Conservation (phyloP, 2,329 filamentous ascomycete species). For the Trichoderma guizhouense region DNA sequence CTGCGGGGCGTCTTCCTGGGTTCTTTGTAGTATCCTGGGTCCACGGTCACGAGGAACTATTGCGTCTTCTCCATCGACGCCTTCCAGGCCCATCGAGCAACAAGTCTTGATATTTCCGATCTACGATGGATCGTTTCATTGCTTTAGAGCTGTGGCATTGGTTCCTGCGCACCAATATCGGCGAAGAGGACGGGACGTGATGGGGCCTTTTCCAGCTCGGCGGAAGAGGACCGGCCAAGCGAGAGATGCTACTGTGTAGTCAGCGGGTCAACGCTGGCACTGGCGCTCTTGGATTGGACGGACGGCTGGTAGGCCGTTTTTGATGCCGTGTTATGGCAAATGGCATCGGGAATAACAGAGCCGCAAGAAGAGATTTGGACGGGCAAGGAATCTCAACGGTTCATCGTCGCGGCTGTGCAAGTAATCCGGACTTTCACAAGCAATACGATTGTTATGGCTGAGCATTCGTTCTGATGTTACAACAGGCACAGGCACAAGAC, state of each 20-base stretch:
- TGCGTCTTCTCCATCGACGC: constrained; percentile 9
- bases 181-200: background rate
- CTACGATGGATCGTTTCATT: constrained; percentile 20
- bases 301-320: background rate
- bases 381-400: background rate
- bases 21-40: background rate
- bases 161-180: constrained; percentile 15
- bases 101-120: constrained; percentile 12
- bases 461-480: background rate
- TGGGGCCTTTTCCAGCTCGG: background rate
- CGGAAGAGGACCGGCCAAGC: constrained; percentile 3
- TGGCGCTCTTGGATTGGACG: background rate
- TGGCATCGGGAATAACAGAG: background rate
- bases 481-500: background rate
- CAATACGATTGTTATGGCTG: background rate
- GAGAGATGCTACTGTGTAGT: background rate
- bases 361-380: background rate
- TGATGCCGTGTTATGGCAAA: background rate
- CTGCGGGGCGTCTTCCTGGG: background rate
- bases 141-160: constrained; percentile 5
- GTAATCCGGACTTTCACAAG: background rate
- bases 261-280: background rate
- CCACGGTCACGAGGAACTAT: constrained; percentile 7
- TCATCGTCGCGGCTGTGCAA: background rate
- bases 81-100: background rate